Evolutionary conservation across 2,329 filamentous ascomycete species (phyloP).

Genomic region (Beauveria australis): DNA sequence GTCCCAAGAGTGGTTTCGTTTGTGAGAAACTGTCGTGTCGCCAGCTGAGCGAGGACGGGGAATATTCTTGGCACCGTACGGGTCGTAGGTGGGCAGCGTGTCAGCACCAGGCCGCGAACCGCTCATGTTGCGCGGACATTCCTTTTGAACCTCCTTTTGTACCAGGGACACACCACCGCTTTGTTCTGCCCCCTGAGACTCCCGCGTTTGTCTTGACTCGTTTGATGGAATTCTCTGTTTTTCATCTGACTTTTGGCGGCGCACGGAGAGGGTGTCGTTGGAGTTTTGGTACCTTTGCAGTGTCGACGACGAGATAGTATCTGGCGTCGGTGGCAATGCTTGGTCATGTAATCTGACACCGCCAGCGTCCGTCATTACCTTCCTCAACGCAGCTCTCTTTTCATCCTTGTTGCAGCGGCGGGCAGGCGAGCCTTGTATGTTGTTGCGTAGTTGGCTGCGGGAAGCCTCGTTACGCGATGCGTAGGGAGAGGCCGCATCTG

Average conservation of each 20-base stretch:
- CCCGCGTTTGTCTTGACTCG: neutral
- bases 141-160: neutral
- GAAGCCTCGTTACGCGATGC: neutral
- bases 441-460: conserved; percentile 2
- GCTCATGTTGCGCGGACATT: neutral
- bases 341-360: conserved; percentile 34
- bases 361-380: conserved; percentile 39
- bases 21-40: conserved; percentile 35
- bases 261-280: conserved; percentile 36
- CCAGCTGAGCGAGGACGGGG: conserved; percentile 39
- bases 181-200: neutral
- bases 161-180: conserved; percentile 6
- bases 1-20: conserved; percentile 35
- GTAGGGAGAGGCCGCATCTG: neutral
- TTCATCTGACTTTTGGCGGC: conserved; percentile 21
- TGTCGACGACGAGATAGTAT: conserved; percentile 50
- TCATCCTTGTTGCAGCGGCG: conserved; percentile 32
- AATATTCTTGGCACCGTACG: conserved; percentile 19
- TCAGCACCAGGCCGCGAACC: neutral
- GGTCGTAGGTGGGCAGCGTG: conserved; percentile 4
- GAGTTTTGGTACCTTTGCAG: conserved; percentile 43
- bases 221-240: conserved; percentile 15
- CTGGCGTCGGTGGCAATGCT: conserved; percentile 48
- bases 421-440: conserved; percentile 15
- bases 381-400: conserved; percentile 39